Conservation (phyloP, 1,139 yeast genomes). For the Pichia sp. region DNA sequence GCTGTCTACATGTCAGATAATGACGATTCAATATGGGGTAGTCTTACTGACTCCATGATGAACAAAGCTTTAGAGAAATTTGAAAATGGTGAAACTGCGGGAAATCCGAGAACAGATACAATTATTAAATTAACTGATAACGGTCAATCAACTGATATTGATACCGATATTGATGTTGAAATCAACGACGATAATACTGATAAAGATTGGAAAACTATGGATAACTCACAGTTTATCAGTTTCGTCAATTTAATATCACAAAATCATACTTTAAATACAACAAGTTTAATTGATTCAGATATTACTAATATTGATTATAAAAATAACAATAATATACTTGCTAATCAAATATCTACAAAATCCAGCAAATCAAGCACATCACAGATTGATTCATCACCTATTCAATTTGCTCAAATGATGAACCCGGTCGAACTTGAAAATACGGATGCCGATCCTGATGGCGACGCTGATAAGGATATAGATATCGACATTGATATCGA, state of each 20-base stretch:
- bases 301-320: too few species aligned
- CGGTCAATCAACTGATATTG: slow-evolving; percentile 3
- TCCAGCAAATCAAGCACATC: too few species aligned
- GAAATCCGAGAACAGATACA: not conserved
- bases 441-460: not conserved
- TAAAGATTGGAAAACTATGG: slow-evolving; percentile 31
- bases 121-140: too few species aligned
- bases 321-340: not conserved
- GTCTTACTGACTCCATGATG: not conserved
- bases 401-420: slow-evolving; percentile 10
- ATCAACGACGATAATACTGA: not conserved
- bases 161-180: slow-evolving; percentile 6
- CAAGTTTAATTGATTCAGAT: slow-evolving; percentile 3
- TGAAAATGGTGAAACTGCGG: not conserved
- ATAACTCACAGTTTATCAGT: slow-evolving; percentile 36
- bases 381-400: slow-evolving; percentile 7
- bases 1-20: not conserved
- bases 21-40: slow-evolving; percentile 1
- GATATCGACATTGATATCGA: slow-evolving; percentile 1
- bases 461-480: not conserved
- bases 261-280: slow-evolving; percentile 24
- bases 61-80: not conserved
- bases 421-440: not conserved
- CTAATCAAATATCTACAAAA: slow-evolving; percentile 1
- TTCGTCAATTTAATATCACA: slow-evolving; percentile 30